Evolutionary conservation across 768 basidiomycete genomes (phyloP), one percentile per base, ranked within the genome.

Genomic region (Postia placenta): DNA sequence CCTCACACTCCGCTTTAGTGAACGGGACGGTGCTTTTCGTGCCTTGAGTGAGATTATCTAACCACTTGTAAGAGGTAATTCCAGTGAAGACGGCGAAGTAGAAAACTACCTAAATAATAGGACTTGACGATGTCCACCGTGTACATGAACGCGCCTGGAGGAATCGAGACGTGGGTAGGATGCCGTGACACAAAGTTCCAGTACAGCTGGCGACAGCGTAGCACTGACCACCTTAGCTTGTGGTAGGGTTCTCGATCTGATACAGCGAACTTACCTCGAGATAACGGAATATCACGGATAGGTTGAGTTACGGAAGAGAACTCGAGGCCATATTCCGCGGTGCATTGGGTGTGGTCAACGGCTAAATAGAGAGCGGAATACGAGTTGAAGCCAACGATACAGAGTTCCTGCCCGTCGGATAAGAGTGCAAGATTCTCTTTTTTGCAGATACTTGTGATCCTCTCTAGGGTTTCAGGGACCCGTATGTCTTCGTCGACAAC

Each of bases 401-500:
- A 70, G 9, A 74, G 63, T 54, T 79, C 76, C 68, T 75, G 69
- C 4, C 63, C 67, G 35, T 71, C 69, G 19, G 64, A 59, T n/a
- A 73, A 58, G 36, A 58, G 60, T 14, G 59, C 49, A 3, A 65
- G 38, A 9, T 64, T 58, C 51, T 69, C 67, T 14, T 60, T 55
- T 14, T 43, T 38, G 22, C 64, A 62, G 42, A 64, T 64, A 4
- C 57, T 50, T 35, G 60, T 60, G 17, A 71, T 56, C 11, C 58
- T 46, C n/a, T 58, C 58, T n/a, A 68, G 58, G 4, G 67, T 51
- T 5, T 62, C 57, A 6, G 67, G 69, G n/a, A 62, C 50, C 11
- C 76, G 71, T 24, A 79, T 65, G 52, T 81, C 77, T 45, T 77
- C 74, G 53, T 77, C 75, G 23, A 74, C 72, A 23, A 77, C 67